Evolutionary conservation across 2,329 filamentous ascomycete genomes (phyloP).

Genomic region (Alternaria arborescens): DNA sequence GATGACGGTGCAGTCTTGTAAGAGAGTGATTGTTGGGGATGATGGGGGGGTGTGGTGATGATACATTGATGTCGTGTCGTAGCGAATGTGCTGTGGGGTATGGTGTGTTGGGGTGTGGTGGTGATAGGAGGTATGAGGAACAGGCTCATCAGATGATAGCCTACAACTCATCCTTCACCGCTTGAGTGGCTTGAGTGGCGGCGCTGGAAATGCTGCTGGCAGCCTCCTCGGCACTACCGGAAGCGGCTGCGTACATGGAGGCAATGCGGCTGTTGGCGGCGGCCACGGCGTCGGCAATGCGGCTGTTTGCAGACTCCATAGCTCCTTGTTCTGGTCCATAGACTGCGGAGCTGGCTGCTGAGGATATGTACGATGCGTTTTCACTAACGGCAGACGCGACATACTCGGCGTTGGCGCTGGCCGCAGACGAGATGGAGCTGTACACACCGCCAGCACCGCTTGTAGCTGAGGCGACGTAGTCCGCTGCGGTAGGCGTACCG

Average conservation of each 20-base stretch:
- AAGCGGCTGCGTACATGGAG: conserved; percentile 50
- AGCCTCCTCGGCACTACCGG: conserved; percentile 55
- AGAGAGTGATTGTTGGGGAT: background rate
- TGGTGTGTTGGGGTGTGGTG: background rate
- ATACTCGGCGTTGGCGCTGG: conserved; percentile 43
- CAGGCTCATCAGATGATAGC: background rate
- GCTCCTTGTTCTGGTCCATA: conserved; percentile 59
- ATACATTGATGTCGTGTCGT: conserved; percentile 10
- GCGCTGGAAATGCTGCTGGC: conserved; percentile 55
- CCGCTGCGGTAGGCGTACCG: conserved; percentile 60
- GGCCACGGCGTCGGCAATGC: conserved; percentile 54
- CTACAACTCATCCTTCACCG: conserved; percentile 63
- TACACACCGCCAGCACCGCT: conserved; percentile 52
- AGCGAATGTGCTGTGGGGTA: conserved; percentile 12
- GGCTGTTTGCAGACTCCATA: conserved; percentile 55
- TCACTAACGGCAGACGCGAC: conserved; percentile 57
- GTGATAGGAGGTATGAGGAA: background rate
- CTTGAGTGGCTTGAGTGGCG: conserved; percentile 52
- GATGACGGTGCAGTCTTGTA: background rate
- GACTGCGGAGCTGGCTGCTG: conserved; percentile 54
- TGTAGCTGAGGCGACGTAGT: conserved; percentile 55
- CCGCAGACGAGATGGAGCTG: conserved; percentile 26
- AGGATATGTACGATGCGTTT: conserved; percentile 46
- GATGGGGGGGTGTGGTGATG: background rate
- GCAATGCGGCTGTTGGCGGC: conserved; percentile 55